These are phyloP conservation scores for Brassica juncea DNA, from an alignment of 345 rosid genomes.

Conservation along the genomic window DNA sequence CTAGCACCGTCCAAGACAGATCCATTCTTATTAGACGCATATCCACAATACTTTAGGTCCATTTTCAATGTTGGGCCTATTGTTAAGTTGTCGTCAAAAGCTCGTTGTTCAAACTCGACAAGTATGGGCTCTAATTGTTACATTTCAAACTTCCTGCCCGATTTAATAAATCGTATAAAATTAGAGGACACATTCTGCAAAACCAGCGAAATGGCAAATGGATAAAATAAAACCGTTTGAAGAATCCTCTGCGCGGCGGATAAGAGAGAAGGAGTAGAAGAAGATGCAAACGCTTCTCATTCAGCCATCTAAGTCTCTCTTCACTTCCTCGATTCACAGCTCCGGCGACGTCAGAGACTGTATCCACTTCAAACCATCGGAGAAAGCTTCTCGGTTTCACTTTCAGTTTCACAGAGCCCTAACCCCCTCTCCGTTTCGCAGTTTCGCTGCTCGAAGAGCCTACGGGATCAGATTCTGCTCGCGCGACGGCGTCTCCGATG, in stretches of 20 bases:
- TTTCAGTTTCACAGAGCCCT: slow-evolving; percentile 33
- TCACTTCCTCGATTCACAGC: slow-evolving; percentile 30
- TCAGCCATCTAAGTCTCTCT: slow-evolving; percentile 54
- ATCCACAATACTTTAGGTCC: slow-evolving; percentile 31
- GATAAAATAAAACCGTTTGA: slow-evolving; percentile 38
- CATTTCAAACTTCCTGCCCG: neutral
- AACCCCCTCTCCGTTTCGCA: slow-evolving; percentile 27
- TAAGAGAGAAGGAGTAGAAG: slow-evolving; percentile 39
- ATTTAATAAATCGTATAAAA: neutral
- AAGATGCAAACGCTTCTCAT: slow-evolving; percentile 51
- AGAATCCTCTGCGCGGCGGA: slow-evolving; percentile 36
- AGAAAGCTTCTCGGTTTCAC: slow-evolving; percentile 22
- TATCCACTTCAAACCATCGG: slow-evolving; percentile 7
- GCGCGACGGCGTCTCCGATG: slow-evolving; percentile 42
- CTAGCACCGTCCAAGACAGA: neutral
- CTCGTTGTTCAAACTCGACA: neutral
- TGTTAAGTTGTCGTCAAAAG: neutral
- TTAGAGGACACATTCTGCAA: neutral
- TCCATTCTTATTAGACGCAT: neutral
- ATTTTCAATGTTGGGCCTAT: slow-evolving; percentile 31
- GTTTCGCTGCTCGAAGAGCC: slow-evolving; percentile 19
- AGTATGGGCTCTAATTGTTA: neutral
- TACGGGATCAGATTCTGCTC: slow-evolving; percentile 45
- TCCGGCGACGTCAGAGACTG: slow-evolving; percentile 8
- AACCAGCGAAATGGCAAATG: neutral